phyloP scores from a whole-genome alignment of 345 rosid genomes.

The Geranium brycei region DNA sequence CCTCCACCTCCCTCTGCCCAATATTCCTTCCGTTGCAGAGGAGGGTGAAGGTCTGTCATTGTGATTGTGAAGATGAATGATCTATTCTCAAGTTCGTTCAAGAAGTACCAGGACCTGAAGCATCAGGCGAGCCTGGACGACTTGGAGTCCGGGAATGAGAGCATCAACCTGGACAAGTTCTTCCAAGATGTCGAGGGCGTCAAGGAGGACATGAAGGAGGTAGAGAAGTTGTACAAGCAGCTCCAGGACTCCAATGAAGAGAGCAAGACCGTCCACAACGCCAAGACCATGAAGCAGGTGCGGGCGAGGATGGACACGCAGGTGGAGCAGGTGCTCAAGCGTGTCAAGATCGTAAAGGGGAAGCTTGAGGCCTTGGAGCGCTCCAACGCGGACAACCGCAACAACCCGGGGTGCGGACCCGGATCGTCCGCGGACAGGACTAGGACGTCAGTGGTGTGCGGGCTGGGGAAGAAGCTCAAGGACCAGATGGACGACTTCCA shows the following conservation, averaged over 20 bases:
- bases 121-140: constrained; percentile 46
- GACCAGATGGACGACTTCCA: constrained; percentile 70
- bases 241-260: constrained; percentile 74
- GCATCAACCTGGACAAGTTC: constrained; percentile 52
- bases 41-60: neutral
- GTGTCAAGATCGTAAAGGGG: constrained; percentile 47
- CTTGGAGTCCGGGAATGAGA: constrained; percentile 54
- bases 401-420: constrained; percentile 56
- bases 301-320: constrained; percentile 51
- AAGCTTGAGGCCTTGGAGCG: constrained; percentile 63
- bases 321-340: constrained; percentile 51
- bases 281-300: constrained; percentile 46
- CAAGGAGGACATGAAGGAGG: constrained; percentile 46
- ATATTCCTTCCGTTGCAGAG: neutral
- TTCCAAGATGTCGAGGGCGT: constrained; percentile 64
- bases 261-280: constrained; percentile 45
- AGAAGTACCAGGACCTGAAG: constrained; percentile 55
- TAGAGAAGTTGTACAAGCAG: constrained; percentile 45
- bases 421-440: constrained; percentile 77
- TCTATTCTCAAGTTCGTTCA: constrained; percentile 66
- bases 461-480: constrained; percentile 66
- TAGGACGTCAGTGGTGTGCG: constrained; percentile 59
- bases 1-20: neutral
- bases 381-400: constrained; percentile 49
- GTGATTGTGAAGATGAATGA: constrained; percentile 47